A percentile compares a stretch with the other conserved stretches of the same genome.
Conservation (phyloP, 768 basidiomycete species). For the Suillus discolor region DNA sequence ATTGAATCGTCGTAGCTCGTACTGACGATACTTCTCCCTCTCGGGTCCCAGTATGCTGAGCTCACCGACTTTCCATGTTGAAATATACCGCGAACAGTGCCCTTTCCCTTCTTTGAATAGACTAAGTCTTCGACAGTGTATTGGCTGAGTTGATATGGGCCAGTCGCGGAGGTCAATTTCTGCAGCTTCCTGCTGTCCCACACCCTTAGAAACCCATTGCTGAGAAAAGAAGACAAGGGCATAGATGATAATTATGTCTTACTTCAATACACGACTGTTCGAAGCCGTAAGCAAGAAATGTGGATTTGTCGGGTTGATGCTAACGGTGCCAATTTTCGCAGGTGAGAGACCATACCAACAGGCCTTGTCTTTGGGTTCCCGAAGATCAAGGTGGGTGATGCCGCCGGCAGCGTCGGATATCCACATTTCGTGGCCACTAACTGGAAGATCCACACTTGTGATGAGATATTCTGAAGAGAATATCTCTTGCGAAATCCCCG, state of each 20-base stretch:
- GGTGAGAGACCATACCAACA: constrained; percentile 68
- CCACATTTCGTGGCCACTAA: constrained; percentile 81
- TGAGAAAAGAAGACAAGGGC: not conserved
- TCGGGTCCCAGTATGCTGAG: constrained; percentile 85
- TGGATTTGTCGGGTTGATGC: constrained; percentile 72
- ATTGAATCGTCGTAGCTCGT: constrained; percentile 84
- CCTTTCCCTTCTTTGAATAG: constrained; percentile 53
- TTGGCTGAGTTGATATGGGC: constrained; percentile 35
- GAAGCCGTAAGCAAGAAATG: constrained; percentile 74
- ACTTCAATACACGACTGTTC: constrained; percentile 75
- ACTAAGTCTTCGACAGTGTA: constrained; percentile 52
- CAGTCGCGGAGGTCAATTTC: constrained; percentile 32
- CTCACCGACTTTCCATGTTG: constrained; percentile 76
- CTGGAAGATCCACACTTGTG: constrained; percentile 68
- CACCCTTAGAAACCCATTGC: constrained; percentile 45
- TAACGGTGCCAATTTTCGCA: constrained; percentile 77
- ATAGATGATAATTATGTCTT: constrained; percentile 20
- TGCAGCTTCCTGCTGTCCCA: constrained; percentile 79
- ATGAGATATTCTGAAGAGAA: constrained; percentile 65
- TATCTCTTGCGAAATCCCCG: constrained; percentile 71
- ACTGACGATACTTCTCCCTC: constrained; percentile 77
- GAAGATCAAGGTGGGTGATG: constrained; percentile 74
- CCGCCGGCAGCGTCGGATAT: constrained; percentile 75
- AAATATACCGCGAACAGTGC: constrained; percentile 64
- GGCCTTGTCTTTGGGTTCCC: constrained; percentile 56